phyloP scores from a whole-genome alignment of 768 basidiomycete genomes.

The Leccinum uliginosum region DNA sequence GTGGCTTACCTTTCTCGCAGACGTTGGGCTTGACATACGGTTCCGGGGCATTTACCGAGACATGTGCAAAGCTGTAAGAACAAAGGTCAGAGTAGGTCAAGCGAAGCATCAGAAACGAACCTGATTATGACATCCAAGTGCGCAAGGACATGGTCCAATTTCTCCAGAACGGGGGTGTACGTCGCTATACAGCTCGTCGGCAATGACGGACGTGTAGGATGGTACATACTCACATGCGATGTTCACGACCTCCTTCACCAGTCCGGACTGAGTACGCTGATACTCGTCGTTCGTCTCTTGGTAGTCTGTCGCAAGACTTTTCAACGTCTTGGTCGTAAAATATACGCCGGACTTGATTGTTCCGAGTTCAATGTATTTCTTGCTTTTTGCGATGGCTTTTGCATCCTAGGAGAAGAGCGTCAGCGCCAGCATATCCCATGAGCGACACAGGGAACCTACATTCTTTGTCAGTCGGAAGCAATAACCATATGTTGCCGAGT shows the following conservation, averaged over 20 bases:
- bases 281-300: conserved; percentile 66
- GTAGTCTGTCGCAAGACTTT: conserved; percentile 67
- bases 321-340: conserved; percentile 79
- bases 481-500: conserved; percentile 84
- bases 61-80: conserved; percentile 75
- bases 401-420: conserved; percentile 57
- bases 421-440: neutral
- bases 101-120: conserved; percentile 35
- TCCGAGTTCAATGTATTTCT: conserved; percentile 77
- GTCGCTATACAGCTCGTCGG: conserved; percentile 54
- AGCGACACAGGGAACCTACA: conserved; percentile 40
- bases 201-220: neutral
- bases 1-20: conserved; percentile 59
- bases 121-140: conserved; percentile 90
- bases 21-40: conserved; percentile 86
- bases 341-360: conserved; percentile 83
- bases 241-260: conserved; percentile 89
- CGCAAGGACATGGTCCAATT: conserved; percentile 77
- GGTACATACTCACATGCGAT: conserved; percentile 69
- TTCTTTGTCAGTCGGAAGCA: conserved; percentile 91
- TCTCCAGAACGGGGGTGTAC: conserved; percentile 85
- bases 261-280: conserved; percentile 64
- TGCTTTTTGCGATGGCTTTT: conserved; percentile 56
- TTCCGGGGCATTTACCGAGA: conserved; percentile 81
- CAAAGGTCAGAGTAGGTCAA: neutral